A percentile compares a stretch with the other conserved stretches of the same genome.
Evolutionary conservation across 345 rosid species (phyloP).

Genomic region (Arabidopsis suecica): DNA sequence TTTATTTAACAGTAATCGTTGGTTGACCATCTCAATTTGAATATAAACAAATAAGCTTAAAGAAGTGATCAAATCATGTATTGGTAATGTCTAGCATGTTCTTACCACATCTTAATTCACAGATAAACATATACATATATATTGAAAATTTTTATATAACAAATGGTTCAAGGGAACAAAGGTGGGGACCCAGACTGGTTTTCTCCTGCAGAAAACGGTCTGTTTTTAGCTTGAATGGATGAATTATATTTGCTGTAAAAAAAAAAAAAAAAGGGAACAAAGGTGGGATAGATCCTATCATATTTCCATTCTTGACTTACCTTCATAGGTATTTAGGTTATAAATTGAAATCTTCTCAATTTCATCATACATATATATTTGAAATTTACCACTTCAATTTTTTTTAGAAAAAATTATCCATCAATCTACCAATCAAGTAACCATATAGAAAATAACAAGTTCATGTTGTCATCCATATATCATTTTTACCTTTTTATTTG

Average conservation of each 20-base stretch:
- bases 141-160: slow-evolving; percentile 8
- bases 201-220: too few species aligned
- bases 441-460: not conserved
- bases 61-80: slow-evolving; percentile 40
- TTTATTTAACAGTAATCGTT: not conserved
- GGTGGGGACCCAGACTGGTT: too few species aligned
- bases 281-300: not conserved
- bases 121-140: not conserved
- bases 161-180: not conserved
- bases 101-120: slow-evolving; percentile 14
- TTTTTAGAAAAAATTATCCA: not conserved
- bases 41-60: not conserved
- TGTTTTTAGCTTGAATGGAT: too few species aligned
- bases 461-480: not conserved
- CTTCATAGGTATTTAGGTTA: not conserved
- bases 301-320: slow-evolving; percentile 10
- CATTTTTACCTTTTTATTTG: too few species aligned
- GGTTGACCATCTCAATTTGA: not conserved
- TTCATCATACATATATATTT: not conserved
- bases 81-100: slow-evolving; percentile 44
- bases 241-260: too few species aligned
- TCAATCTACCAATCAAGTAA: not conserved
- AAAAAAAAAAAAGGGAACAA: not conserved
- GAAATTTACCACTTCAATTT: not conserved
- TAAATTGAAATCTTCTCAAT: not conserved